Percentiles rank a stretch among this genome's conserved stretches.
phyloP scores from a whole-genome alignment of 495 filamentous ascomycete species.

The Penicillium longicatenatum region DNA sequence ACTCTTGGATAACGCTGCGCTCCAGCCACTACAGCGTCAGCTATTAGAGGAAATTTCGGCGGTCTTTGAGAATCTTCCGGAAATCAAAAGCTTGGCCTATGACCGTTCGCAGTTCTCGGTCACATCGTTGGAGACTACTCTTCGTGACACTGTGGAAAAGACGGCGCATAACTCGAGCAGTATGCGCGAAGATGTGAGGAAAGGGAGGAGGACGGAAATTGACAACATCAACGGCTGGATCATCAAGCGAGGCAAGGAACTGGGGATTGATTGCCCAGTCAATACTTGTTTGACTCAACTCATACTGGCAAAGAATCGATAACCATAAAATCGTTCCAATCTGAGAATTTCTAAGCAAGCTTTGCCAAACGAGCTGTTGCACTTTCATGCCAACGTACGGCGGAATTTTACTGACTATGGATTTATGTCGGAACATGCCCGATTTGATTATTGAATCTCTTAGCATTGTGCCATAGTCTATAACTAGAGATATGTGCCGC shows the following conservation, averaged over 20 bases:
- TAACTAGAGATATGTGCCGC: neutral
- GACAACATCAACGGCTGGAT: conserved; percentile 86
- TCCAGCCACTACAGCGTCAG: conserved; percentile 57
- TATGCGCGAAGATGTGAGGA: conserved; percentile 79
- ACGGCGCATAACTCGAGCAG: conserved; percentile 70
- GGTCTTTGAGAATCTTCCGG: conserved; percentile 64
- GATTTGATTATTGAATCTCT: too few relatives aligned
- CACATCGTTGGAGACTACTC: conserved; percentile 53
- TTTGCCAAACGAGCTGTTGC: neutral
- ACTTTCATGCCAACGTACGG: too few relatives aligned
- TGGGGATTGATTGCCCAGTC: conserved; percentile 62
- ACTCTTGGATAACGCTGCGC: conserved; percentile 60
- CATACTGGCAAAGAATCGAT: conserved; percentile 37
- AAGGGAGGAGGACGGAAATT: conserved; percentile 69
- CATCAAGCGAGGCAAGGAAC: conserved; percentile 64
- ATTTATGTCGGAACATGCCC: too few relatives aligned
- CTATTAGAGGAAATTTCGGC: conserved; percentile 64
- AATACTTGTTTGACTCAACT: conserved; percentile 64
- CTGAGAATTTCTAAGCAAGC: neutral
- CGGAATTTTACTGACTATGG: too few relatives aligned
- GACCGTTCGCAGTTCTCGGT: conserved; percentile 55
- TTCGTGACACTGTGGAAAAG: conserved; percentile 58
- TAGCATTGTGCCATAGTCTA: too few relatives aligned
- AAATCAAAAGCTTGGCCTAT: conserved; percentile 58
- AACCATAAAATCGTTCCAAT: neutral